Evolutionary conservation across 352 stramenopile genomes (phyloP), one percentile per base, ranked within the genome.

Genomic region (Globisporangium parvum): DNA sequence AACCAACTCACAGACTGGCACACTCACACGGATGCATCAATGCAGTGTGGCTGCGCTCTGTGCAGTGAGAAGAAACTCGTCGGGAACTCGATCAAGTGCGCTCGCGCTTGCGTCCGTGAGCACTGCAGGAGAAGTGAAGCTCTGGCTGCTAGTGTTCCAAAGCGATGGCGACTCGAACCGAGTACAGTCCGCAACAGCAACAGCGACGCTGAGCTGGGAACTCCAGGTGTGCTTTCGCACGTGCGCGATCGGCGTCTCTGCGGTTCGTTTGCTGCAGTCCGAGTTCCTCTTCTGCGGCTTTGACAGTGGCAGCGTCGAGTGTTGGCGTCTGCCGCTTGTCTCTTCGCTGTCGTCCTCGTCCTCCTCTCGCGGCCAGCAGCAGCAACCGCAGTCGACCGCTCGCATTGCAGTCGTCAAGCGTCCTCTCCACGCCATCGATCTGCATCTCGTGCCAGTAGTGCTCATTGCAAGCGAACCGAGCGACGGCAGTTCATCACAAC

Each of bases 251-350:
- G 51, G 63, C 35, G 12, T 82, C 28, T 84, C 75, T 11, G 65
- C 65, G 6, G 57, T 64, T 23, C 57, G 41, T 6, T 64, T 77
- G 42, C 55, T 73, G 46, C 58, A 24, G 17, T 58, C 67, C 14
- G 71, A 78, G 18, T 83, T 73, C 28, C 17, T 86, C 3, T 84
- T 86, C 47, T 78, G 71, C 42, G 75, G 75, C 2, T 86, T 79
- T 55, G 65, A 70, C 11, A 60, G 62, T 28, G 75, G 75, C 10
- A 69, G 69, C 44, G 62, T 86, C 14, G 75, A 86, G 63, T 86
- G 75, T 47, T 86, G 75, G 75, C 55, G 54, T 9, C 31, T 84
- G 3, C 69, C 70, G 3, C 31, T 50, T 14, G 21, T 53, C 14
- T 54, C 54, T 28, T 49, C 51, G 6, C 14, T n/a, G 8, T 44